phyloP scores from a whole-genome alignment of 2,329 filamentous ascomycete species.

The Fusarium odoratissimum region DNA sequence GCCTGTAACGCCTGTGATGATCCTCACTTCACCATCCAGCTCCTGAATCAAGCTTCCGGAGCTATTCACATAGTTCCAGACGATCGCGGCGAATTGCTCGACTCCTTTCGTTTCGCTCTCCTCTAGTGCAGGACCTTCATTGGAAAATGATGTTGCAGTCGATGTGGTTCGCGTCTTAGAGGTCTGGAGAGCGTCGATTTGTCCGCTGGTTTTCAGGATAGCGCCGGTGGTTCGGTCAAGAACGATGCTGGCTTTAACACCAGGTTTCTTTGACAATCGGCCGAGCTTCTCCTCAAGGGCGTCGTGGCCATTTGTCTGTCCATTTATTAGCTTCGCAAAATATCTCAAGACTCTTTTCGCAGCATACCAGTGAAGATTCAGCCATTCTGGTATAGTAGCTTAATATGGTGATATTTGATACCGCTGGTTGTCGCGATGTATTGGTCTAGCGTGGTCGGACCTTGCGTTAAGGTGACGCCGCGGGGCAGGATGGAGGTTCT shows the following conservation, averaged over 20 bases:
- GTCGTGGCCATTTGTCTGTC: conserved; percentile 63
- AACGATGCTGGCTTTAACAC: conserved; percentile 81
- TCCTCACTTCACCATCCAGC: conserved; percentile 74
- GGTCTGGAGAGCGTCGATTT: conserved; percentile 67
- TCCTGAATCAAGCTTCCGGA: conserved; percentile 78
- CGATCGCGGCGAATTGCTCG: conserved; percentile 79
- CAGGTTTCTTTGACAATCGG: conserved; percentile 79
- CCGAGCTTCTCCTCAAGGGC: conserved; percentile 73
- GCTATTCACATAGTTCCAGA: conserved; percentile 79
- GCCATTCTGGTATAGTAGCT: conserved; percentile 34
- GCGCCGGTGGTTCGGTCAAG: conserved; percentile 78
- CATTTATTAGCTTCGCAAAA: neutral
- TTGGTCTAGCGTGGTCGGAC: conserved; percentile 21
- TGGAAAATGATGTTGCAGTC: conserved; percentile 58
- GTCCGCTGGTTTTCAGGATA: conserved; percentile 79
- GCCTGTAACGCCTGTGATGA: conserved; percentile 3
- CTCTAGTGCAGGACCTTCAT: conserved; percentile 56
- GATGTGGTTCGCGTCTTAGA: conserved; percentile 52
- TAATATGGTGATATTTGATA: conserved; percentile 9
- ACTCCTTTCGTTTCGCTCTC: conserved; percentile 67
- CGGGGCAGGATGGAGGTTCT: conserved; percentile 50
- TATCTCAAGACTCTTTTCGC: neutral
- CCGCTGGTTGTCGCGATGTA: conserved; percentile 15
- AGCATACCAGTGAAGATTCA: conserved; percentile 41
- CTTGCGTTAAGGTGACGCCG: conserved; percentile 18